A percentile compares a stretch with the other conserved stretches of the same genome.
These are phyloP conservation scores for Biscutella laevigata DNA, from an alignment of 441 rosid genomes.

Conservation along the genomic window DNA sequence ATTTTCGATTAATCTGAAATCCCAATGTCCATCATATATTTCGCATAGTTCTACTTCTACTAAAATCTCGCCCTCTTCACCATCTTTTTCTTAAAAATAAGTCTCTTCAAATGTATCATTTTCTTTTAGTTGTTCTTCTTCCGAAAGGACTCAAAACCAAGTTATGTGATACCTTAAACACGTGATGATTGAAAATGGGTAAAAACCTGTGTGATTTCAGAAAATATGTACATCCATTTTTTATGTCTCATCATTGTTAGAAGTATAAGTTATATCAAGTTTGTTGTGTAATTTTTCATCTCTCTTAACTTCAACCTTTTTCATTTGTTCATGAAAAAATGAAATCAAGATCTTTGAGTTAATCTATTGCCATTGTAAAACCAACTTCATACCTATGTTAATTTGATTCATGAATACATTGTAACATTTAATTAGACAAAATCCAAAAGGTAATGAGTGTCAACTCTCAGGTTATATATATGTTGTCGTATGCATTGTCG, in stretches of 20 bases:
- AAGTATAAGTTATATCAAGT: constrained; percentile 57
- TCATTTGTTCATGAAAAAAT: constrained; percentile 51
- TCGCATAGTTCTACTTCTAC: constrained; percentile 23
- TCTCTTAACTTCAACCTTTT: constrained; percentile 39
- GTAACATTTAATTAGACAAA: background rate
- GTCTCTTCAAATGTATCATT: constrained; percentile 40
- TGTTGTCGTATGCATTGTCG: too few relatives aligned
- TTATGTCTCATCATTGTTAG: constrained; percentile 43
- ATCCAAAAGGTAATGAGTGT: constrained; percentile 7
- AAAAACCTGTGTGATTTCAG: background rate
- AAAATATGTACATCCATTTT: background rate
- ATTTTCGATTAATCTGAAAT: too few relatives aligned
- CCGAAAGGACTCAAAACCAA: constrained; percentile 5
- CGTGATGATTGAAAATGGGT: background rate
- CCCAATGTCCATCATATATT: constrained; percentile 19
- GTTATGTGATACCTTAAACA: constrained; percentile 6
- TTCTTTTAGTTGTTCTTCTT: constrained; percentile 44
- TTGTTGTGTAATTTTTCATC: constrained; percentile 50
- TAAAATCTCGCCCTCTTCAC: constrained; percentile 23
- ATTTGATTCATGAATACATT: too few relatives aligned
- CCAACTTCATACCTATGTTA: too few relatives aligned
- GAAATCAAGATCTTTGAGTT: background rate
- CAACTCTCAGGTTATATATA: too few relatives aligned
- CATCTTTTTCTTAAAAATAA: constrained; percentile 28
- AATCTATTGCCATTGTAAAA: background rate